Conservation (phyloP, 441 rosid species). For the Mallotus repandus region DNA sequence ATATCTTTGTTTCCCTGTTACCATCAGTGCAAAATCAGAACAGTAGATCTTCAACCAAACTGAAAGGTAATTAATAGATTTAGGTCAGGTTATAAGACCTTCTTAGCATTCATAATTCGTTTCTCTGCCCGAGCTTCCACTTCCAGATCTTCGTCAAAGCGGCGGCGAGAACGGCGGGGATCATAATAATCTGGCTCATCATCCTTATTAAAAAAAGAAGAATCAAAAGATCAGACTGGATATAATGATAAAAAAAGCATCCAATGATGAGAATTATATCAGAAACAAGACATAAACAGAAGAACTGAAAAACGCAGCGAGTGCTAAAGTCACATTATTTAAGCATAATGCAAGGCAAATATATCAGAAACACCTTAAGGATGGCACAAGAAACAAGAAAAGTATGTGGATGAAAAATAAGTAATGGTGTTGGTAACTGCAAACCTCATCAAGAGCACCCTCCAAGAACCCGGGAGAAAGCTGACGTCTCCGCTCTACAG, state of each 20-base stretch:
- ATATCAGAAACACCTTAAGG: neutral
- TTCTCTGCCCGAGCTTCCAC: slow-evolving; percentile 88
- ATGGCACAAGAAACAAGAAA: neutral
- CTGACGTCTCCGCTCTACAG: slow-evolving; percentile 67
- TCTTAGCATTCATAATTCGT: slow-evolving; percentile 91
- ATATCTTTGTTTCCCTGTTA: slow-evolving; percentile 68
- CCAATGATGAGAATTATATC: neutral
- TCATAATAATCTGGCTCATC: slow-evolving; percentile 85
- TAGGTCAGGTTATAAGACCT: slow-evolving; percentile 42
- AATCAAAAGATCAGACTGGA: neutral
- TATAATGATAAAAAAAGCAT: neutral
- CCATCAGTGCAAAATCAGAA: slow-evolving; percentile 17
- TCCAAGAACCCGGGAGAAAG: slow-evolving; percentile 95
- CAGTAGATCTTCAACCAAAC: slow-evolving; percentile 3
- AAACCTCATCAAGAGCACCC: slow-evolving; percentile 96
- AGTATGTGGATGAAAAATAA: slow-evolving; percentile 3
- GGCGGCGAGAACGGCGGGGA: slow-evolving; percentile 69
- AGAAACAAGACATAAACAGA: neutral
- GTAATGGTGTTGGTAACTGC: slow-evolving; percentile 14
- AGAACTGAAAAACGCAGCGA: neutral
- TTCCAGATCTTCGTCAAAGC: slow-evolving; percentile 88
- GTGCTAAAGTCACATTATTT: neutral
- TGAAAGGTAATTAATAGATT: slow-evolving; percentile 3
- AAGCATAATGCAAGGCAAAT: neutral
- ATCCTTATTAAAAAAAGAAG: slow-evolving; percentile 46